phyloP scores from a whole-genome alignment of 2,329 filamentous ascomycete species.

The Calonectria hongkongensis region DNA sequence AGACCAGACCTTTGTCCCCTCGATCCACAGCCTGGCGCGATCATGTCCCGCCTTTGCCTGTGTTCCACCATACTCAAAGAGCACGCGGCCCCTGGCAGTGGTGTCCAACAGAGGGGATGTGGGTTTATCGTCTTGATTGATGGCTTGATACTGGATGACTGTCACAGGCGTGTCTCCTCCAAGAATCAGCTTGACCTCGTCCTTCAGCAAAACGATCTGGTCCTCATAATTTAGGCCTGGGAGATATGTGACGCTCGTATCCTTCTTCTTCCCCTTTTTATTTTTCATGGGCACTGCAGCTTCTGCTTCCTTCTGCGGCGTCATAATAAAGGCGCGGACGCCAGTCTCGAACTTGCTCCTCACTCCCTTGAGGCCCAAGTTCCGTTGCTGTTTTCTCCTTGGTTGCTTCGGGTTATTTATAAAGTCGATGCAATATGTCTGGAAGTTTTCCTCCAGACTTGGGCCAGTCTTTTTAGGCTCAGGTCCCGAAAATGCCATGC shows the following conservation, averaged over 20 bases:
- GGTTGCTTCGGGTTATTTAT: neutral
- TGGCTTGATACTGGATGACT: slow-evolving; percentile 9
- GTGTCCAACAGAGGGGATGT: neutral
- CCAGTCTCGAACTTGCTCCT: neutral
- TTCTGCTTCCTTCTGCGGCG: neutral
- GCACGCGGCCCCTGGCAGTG: neutral
- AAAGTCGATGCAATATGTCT: neutral
- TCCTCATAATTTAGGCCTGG: neutral
- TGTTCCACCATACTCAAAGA: slow-evolving; percentile 6
- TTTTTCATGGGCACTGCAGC: neutral
- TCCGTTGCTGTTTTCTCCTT: neutral
- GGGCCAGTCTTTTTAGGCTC: no score
- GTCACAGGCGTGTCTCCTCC: neutral
- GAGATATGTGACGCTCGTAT: neutral
- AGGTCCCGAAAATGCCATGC: neutral
- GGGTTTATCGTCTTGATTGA: neutral
- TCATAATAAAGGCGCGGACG: slow-evolving; percentile 18
- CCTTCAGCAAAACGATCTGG: neutral
- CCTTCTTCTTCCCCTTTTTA: neutral
- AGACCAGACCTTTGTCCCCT: neutral
- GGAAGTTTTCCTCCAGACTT: neutral
- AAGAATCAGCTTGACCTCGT: neutral
- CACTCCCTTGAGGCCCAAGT: neutral
- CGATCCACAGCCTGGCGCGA: slow-evolving; percentile 1
- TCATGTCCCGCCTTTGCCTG: neutral